Base-by-base conservation (phyloP, 257 asterid species). In the Datura wrightii region DNA sequence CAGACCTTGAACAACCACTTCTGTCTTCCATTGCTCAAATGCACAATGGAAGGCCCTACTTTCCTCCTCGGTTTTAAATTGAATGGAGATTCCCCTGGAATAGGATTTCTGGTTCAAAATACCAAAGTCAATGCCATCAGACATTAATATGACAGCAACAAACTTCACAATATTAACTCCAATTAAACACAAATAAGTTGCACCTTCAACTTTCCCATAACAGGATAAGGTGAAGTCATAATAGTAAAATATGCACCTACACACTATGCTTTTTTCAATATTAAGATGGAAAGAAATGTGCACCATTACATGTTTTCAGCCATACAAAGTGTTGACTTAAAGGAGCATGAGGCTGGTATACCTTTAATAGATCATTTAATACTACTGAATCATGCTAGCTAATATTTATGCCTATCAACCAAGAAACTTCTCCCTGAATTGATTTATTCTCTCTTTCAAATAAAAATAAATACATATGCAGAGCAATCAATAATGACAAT, bases 1-100 rank as follows among this genome's bases (percentile, higher is more conserved):
- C 82, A 88, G 91, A 97, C 99, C 99, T 95, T 95, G 93, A 88
- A 85, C 90, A 88, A 65, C 89, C 89, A 86, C 89, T 88, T 91
- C 93, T 88, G 91, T 92, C 92, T 92, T 95, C 98, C 98, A 93
- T 87, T 94, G 95, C 89, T 94, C 99, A 92, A 93, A 97, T 84
- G 99, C 97, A 90, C 90, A 84, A 88, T 95, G 97, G 91, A 97
- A 97, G 90, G 93, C 92, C 89, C 91, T 89, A 90, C 97, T 91
- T 88, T 97, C 99, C 89, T 93, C 97, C 90, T 97, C 97, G 83
- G 90, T 91, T 88, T 90, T 92, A 92, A 97, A 97, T 86, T 94
- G 96, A 90, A 97, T 89, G 87, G 94, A 89, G 90, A 93, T 88
- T 89, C 97, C 99, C 86, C 92, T 92, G 88, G 98, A 97, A 92